Evolutionary conservation across 2,329 filamentous ascomycete genomes (phyloP).

Genomic region (Pseudogymnoascus sp.): DNA sequence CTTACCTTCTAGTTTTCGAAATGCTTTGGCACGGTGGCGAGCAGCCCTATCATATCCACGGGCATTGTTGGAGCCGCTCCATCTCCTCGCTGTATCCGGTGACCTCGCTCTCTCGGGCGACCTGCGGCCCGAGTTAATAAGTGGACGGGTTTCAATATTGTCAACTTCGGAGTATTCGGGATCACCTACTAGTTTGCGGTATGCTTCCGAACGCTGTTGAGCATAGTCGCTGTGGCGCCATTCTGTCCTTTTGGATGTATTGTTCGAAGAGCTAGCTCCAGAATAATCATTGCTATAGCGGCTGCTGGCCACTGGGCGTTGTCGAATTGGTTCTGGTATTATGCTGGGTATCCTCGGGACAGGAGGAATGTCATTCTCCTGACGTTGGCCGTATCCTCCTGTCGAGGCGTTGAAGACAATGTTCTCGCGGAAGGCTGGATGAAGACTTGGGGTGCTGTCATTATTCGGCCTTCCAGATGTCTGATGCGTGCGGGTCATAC

Average conservation of each 20-base stretch:
- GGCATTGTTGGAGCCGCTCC: background rate
- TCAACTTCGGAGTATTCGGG: background rate
- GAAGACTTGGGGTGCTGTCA: background rate
- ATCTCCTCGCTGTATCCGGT: background rate
- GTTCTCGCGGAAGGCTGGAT: slow-evolving; percentile 2
- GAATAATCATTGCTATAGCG: background rate
- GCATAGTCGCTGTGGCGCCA: background rate
- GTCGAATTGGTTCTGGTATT: background rate
- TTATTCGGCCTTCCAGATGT: background rate
- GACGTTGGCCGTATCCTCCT: background rate
- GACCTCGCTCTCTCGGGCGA: background rate
- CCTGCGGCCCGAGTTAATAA: background rate
- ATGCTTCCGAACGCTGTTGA: slow-evolving; percentile 8
- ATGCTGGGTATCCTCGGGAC: background rate
- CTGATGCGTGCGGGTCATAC: background rate
- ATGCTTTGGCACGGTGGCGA: background rate
- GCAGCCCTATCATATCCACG: background rate
- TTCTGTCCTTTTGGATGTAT: background rate
- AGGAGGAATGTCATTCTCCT: background rate
- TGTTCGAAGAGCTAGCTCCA: background rate
- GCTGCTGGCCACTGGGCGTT: background rate
- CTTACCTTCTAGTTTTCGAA: background rate
- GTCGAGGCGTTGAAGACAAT: background rate
- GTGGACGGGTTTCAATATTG: background rate
- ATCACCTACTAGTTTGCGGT: slow-evolving; percentile 9